Evolutionary conservation across 2,329 filamentous ascomycete genomes (phyloP).

Genomic region (Cordyceps cicadae): DNA sequence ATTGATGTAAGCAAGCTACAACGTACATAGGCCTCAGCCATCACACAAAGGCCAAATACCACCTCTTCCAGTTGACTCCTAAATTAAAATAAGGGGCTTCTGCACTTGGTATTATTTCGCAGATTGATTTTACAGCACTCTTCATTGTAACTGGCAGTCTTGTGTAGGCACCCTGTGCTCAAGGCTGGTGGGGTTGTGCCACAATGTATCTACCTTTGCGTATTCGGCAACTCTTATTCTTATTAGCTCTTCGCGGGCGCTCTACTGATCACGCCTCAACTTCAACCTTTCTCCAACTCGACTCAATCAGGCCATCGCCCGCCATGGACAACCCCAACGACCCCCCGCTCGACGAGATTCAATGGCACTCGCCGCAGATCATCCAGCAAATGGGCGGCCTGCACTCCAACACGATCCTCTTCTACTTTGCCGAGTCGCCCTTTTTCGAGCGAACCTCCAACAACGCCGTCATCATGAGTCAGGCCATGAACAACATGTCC

Average conservation of each 20-base stretch:
- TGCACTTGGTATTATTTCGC: too few relatives aligned
- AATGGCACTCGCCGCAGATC: slow-evolving; percentile 50
- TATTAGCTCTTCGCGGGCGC: background rate
- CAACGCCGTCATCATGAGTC: slow-evolving; percentile 54
- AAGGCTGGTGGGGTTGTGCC: background rate
- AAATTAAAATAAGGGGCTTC: too few relatives aligned
- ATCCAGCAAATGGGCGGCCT: slow-evolving; percentile 47
- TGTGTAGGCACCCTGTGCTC: background rate
- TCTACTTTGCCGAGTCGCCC: slow-evolving; percentile 59
- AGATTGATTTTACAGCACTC: too few relatives aligned
- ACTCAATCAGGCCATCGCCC: background rate
- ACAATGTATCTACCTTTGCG: background rate
- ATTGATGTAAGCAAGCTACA: too few relatives aligned
- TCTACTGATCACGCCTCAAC: background rate
- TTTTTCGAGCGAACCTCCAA: slow-evolving; percentile 63
- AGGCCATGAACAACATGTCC: slow-evolving; percentile 52
- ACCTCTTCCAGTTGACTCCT: too few relatives aligned
- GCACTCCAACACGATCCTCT: slow-evolving; percentile 57
- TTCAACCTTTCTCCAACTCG: background rate
- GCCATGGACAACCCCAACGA: slow-evolving; percentile 39
- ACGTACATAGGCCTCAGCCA: too few relatives aligned
- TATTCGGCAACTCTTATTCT: too few relatives aligned
- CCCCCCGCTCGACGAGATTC: slow-evolving; percentile 56
- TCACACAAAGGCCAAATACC: too few relatives aligned
- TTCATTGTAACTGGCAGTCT: background rate